Conservation (phyloP, 177 flowering plant genomes). For the Vitis hybrid region DNA sequence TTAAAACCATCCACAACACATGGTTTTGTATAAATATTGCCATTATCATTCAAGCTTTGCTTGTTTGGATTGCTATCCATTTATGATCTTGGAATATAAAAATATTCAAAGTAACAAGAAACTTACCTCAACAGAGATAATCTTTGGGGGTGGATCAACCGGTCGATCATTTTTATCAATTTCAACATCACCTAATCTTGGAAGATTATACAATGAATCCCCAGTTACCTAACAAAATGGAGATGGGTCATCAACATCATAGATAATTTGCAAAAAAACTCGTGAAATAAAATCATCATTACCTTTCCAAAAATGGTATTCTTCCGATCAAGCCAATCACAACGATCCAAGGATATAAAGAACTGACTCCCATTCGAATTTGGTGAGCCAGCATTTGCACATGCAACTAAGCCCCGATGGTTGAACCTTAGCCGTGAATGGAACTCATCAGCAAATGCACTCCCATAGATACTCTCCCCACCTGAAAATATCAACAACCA, state of each 20-base stretch:
- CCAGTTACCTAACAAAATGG: conserved; percentile 74
- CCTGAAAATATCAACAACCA: no score
- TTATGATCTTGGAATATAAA: neutral
- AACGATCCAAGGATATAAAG: conserved; percentile 80
- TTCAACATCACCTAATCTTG: conserved; percentile 72
- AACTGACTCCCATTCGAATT: conserved; percentile 97
- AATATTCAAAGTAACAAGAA: neutral
- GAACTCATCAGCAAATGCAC: conserved; percentile 57
- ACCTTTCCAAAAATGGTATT: conserved; percentile 98
- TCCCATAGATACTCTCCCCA: no score
- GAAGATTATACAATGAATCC: conserved; percentile 83
- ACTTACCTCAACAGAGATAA: conserved; percentile 79
- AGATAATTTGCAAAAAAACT: neutral
- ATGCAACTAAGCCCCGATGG: conserved; percentile 91
- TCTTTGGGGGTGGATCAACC: conserved; percentile 72
- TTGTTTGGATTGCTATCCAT: no score
- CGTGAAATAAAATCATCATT: conserved; percentile 5
- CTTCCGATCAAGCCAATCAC: conserved; percentile 89
- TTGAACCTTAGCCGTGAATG: conserved; percentile 92
- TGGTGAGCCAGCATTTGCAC: conserved; percentile 84
- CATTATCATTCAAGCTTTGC: no score
- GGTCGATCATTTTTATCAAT: conserved; percentile 86
- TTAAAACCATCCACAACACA: no score
- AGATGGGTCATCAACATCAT: neutral
- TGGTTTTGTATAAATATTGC: no score